Conservation (phyloP, 2,329 filamentous ascomycete species). For the Colletotrichum destructivum region DNA sequence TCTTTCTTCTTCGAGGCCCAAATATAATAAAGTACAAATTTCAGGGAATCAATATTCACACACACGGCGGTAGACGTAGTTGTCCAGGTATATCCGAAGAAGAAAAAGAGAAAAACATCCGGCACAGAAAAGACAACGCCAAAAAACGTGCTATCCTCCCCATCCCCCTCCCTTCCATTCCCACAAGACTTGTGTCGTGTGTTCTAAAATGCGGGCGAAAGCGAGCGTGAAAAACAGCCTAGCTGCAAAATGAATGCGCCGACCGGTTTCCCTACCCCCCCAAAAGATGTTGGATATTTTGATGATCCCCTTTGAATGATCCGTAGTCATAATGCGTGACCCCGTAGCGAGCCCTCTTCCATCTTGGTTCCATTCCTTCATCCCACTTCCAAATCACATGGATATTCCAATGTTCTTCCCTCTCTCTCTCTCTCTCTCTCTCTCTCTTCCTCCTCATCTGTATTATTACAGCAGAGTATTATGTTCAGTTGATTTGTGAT, state of each 20-base stretch:
- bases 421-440: no score
- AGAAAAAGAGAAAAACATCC: neutral
- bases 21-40: neutral
- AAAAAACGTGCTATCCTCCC: neutral
- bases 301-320: neutral
- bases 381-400: no score
- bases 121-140: slow-evolving; percentile 9
- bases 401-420: no score
- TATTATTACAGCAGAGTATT: slow-evolving; percentile 20
- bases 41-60: slow-evolving; percentile 29
- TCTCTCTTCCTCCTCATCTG: neutral
- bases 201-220: slow-evolving; percentile 5
- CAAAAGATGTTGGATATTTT: slow-evolving; percentile 7
- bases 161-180: no score
- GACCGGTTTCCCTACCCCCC: neutral
- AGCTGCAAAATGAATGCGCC: slow-evolving; percentile 22
- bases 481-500: slow-evolving; percentile 14
- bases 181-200: neutral
- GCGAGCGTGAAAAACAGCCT: neutral
- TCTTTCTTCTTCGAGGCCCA: neutral
- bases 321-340: slow-evolving; percentile 23
- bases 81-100: slow-evolving; percentile 38
- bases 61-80: slow-evolving; percentile 27
- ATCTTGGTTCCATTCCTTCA: neutral
- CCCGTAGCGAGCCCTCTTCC: neutral